Conservation (phyloP, 2,329 filamentous ascomycete species). For the Neofusicoccum cordaticola region DNA sequence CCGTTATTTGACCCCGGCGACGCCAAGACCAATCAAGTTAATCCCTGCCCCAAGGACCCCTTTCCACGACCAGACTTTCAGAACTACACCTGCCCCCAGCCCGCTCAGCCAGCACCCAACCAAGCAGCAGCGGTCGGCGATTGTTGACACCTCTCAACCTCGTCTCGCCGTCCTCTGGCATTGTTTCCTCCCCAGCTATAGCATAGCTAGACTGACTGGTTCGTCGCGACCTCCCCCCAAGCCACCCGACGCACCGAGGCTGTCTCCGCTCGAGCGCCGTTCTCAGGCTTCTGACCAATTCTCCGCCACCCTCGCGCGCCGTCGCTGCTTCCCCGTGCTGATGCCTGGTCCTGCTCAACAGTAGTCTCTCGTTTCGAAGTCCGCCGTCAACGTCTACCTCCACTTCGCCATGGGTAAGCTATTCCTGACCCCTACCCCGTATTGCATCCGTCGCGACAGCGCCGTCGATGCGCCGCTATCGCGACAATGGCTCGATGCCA, state of each 20-base stretch:
- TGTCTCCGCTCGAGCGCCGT: conserved; percentile 31
- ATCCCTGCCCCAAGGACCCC: conserved; percentile 18
- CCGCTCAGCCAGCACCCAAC: conserved; percentile 9
- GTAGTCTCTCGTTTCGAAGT: conserved; percentile 35
- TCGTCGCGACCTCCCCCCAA: conserved; percentile 24
- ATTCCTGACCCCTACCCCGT: conserved; percentile 9
- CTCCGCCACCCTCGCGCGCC: conserved; percentile 16
- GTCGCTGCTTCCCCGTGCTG: conserved; percentile 25
- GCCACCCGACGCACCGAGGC: conserved; percentile 13
- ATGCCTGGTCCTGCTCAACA: conserved; percentile 20
- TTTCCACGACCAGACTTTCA: conserved; percentile 18
- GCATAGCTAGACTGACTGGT: conserved; percentile 38
- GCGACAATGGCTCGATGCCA: not conserved
- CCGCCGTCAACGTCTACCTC: conserved; percentile 29
- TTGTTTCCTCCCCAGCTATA: conserved; percentile 23
- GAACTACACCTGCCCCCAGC: conserved; percentile 17
- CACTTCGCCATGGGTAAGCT: conserved; percentile 38
- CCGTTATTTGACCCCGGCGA: conserved; percentile 13
- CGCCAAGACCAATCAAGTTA: conserved; percentile 19
- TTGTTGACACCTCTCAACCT: conserved; percentile 21
- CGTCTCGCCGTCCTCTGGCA: conserved; percentile 24
- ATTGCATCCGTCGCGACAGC: not conserved
- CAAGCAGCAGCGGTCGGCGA: conserved; percentile 17
- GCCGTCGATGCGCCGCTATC: not conserved
- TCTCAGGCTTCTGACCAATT: conserved; percentile 21